phyloP scores from a whole-genome alignment of 2,329 filamentous ascomycete genomes.

The Beauveria brongniartii region DNA sequence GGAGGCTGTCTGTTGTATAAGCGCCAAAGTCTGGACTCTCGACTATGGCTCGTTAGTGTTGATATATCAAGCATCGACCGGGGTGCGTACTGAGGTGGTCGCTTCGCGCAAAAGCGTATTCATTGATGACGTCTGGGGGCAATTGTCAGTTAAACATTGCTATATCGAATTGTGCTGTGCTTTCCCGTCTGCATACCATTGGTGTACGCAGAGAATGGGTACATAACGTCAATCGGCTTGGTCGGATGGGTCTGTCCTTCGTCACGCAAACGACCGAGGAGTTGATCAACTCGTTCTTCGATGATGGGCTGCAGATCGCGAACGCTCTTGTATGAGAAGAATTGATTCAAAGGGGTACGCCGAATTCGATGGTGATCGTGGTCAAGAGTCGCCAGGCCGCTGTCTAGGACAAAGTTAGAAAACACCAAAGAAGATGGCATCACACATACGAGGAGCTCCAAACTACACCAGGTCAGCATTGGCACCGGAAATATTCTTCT shows the following conservation, averaged over 20 bases:
- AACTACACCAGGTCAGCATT: constrained; percentile 17
- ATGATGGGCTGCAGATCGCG: constrained; percentile 30
- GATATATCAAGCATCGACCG: background rate
- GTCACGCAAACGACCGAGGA: constrained; percentile 23
- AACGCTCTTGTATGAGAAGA: constrained; percentile 30
- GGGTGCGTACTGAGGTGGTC: constrained; percentile 22
- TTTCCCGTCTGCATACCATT: constrained; percentile 22
- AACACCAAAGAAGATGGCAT: background rate
- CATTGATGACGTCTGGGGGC: constrained; percentile 29
- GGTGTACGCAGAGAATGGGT: constrained; percentile 30
- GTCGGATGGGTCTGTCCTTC: constrained; percentile 19
- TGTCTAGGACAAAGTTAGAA: constrained; percentile 20
- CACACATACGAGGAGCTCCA: constrained; percentile 24
- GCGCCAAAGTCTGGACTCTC: constrained; percentile 27
- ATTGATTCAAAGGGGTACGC: constrained; percentile 27
- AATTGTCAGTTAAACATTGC: background rate
- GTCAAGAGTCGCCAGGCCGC: constrained; percentile 26
- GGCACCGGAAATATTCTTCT: background rate
- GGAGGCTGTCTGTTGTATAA: constrained; percentile 27
- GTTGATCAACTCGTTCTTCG: constrained; percentile 27
- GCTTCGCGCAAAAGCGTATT: constrained; percentile 30
- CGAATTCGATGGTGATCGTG: constrained; percentile 27
- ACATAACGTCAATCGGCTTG: constrained; percentile 27
- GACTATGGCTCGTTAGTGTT: constrained; percentile 17
- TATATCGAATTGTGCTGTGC: background rate